Base-by-base conservation (phyloP, 495 filamentous ascomycete species). In the Penicillium odoratum region DNA sequence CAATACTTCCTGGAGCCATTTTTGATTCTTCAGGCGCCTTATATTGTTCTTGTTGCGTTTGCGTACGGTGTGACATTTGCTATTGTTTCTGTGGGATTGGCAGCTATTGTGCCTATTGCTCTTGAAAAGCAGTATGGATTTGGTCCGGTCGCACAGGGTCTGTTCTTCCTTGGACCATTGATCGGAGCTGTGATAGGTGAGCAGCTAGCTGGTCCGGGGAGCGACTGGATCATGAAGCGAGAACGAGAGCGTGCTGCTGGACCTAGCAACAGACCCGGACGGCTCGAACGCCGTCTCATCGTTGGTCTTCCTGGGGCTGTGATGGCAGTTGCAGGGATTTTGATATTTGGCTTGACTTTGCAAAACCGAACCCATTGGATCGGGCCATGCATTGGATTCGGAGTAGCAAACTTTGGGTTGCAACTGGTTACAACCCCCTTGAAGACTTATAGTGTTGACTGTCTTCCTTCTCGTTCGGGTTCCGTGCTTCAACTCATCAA, bases 381-480 rank as follows among this genome's bases (percentile, higher is more conserved):
- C 7, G 31, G 48, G n/a, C 48, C 48, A 36, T 51, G 48, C 31
- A 33, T 38, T 28, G 31, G 48, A 7, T 34, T 38, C 8, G 48
- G 26, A 21, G 31, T 51, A 6, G 48, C 29, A 40, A 51, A 34
- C n/a, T 51, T 51, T 38, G 48, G 48, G 18, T 36, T 51, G 16
- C 48, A 51, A 30, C 0, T 51, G 18, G 21, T 40, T n/a, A 51
- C 48, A 7, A 51, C 29, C 26, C 48, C 48, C 1, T 18, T 51
- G n/a, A 51, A 51, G 33, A 51, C 48, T 21, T 51, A 51, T 18
- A 18, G 48, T 51, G 48, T 51, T 18, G 48, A 51, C n/a, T 51
- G 48, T 26, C 31, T 51, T 1, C 13, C 29, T 13, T 13, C 48
- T 3, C 31, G 40, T 21, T 33, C 48, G 6, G 48, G 31, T 21